These are phyloP conservation scores for Metarhizium brunneum DNA, from an alignment of 2,329 filamentous ascomycete genomes.

Conservation along the genomic window DNA sequence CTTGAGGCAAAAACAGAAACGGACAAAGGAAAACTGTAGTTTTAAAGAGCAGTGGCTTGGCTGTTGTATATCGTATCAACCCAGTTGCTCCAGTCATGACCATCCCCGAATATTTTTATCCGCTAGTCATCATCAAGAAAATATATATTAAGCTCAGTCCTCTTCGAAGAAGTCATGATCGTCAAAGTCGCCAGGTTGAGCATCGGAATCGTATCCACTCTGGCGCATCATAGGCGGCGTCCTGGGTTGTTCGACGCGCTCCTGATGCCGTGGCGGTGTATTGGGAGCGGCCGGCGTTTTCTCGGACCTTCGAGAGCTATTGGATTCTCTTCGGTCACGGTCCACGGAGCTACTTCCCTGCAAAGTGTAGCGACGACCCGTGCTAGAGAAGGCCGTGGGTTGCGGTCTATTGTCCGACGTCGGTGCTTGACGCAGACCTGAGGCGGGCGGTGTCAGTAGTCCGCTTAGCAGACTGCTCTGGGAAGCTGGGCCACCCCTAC, in stretches of 20 bases:
- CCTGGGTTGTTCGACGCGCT: constrained; percentile 32
- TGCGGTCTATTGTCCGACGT: constrained; percentile 33
- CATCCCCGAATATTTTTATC: neutral
- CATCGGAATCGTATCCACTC: constrained; percentile 52
- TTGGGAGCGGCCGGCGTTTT: constrained; percentile 27
- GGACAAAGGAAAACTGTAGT: constrained; percentile 2
- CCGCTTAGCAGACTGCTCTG: constrained; percentile 61
- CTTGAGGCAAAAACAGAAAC: neutral
- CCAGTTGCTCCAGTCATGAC: neutral
- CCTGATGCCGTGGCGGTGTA: constrained; percentile 34
- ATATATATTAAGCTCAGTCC: constrained; percentile 18
- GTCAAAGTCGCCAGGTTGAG: constrained; percentile 48
- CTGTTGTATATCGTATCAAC: neutral
- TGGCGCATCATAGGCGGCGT: constrained; percentile 55
- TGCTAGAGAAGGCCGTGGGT: constrained; percentile 52
- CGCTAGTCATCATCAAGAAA: neutral
- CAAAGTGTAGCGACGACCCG: constrained; percentile 47
- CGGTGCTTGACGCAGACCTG: constrained; percentile 56
- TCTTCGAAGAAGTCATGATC: constrained; percentile 51
- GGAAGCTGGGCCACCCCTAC: constrained; percentile 41
- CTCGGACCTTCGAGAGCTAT: constrained; percentile 27
- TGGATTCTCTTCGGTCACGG: constrained; percentile 20
- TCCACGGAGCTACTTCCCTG: constrained; percentile 23
- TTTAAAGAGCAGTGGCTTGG: neutral
- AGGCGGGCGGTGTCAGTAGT: constrained; percentile 81